phyloP scores from a whole-genome alignment of 2,329 filamentous ascomycete genomes.

The Monosporascus sp. region DNA sequence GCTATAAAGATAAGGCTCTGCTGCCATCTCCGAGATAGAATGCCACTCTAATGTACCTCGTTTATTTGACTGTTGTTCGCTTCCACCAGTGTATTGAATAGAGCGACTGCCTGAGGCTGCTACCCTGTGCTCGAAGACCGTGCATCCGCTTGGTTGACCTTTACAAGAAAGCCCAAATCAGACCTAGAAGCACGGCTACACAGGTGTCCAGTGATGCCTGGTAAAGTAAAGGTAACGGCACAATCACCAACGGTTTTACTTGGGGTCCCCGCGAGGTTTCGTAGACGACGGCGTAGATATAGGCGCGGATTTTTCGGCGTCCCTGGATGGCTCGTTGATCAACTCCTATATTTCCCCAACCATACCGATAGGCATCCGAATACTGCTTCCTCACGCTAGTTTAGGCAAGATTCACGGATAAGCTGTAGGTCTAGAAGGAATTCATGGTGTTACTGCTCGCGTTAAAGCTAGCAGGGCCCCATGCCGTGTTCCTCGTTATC shows the following conservation, averaged over 20 bases:
- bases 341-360: background rate
- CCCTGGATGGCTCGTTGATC: background rate
- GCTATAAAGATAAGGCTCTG: no score
- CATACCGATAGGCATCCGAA: background rate
- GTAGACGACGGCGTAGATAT: background rate
- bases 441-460: conserved; percentile 21
- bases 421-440: conserved; percentile 11
- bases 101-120: background rate
- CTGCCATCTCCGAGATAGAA: no score
- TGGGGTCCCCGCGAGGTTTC: background rate
- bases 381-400: no score
- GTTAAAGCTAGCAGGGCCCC: conserved; percentile 18
- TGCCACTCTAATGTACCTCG: no score
- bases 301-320: background rate
- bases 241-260: background rate
- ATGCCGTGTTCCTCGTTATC: conserved; percentile 14
- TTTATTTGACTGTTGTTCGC: no score
- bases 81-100: no score
- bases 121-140: background rate
- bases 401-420: conserved; percentile 1
- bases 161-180: background rate
- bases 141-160: no score
- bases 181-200: background rate
- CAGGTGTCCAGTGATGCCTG: background rate
- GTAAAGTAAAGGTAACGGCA: background rate